Base-by-base conservation (phyloP, 2,329 filamentous ascomycete species). In the Aspergillus aculeatinus region DNA sequence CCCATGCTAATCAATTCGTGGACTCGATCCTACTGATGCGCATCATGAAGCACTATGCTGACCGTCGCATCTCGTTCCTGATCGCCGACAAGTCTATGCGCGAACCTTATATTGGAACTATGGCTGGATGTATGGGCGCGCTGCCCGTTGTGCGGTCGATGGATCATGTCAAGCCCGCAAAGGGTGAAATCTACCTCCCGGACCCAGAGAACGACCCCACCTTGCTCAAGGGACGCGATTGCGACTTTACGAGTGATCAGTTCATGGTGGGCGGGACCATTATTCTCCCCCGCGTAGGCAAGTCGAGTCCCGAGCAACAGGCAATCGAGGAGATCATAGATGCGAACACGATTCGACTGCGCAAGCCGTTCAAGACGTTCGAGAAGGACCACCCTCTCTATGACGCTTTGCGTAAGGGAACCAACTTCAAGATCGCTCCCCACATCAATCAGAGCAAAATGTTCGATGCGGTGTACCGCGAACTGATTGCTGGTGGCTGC, bases 1-100 rank as follows among this genome's bases (percentile, higher is more conserved):
- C 95, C 66, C 95, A 99, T 82, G 94, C 94, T 61, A 99, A 99
- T 76, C 92, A 95, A 89, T 99, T 99, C 68, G 93, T 98, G 72
- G 95, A 99, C 72, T 94, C 92, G 57, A 84, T 99, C 55, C 90
- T 98, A 67, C 85, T 99, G 55, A 96, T 96, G 86, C 89, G 93
- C 65, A 92, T 92, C 14, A 86, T 98, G 60, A 90, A 91, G 65
- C 89, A 86, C 72, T 93, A 97, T 79, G 89, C 92, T 57, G 88
- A 89, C 66, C 90, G 95, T 67, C 91, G 95, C 57, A 91, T 96
- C 60, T 92, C 92, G 55, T 93, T 96, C 72, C 85, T 99, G 53
- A 95, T 96, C 63, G 95, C 95, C 23, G 93, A 96, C 69, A 98
- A 97, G 75, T 97, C 93, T 2, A 96, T 98, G 79, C 87, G 91